Conservation (phyloP, 2,329 filamentous ascomycete species). For the Chaetomium globosum region DNA sequence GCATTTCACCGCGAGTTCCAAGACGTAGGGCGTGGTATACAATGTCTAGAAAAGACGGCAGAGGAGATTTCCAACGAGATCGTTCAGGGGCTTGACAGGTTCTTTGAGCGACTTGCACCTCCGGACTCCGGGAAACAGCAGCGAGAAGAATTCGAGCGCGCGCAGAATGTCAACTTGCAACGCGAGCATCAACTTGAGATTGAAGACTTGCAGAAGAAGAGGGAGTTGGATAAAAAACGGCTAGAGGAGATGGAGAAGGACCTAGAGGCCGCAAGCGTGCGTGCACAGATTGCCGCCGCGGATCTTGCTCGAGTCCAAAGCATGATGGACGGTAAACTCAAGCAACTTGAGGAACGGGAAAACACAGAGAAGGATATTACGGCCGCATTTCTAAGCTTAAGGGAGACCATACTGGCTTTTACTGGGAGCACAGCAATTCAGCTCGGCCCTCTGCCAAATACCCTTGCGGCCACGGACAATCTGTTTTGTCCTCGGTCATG, state of each 20-base stretch:
- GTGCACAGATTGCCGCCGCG: neutral
- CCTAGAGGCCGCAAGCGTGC: neutral
- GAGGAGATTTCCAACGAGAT: neutral
- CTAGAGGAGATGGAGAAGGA: constrained; percentile 6
- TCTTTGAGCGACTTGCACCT: neutral
- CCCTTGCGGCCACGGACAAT: neutral
- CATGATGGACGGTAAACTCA: neutral
- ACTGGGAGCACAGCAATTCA: constrained; percentile 14
- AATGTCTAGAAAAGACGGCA: neutral
- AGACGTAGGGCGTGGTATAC: neutral
- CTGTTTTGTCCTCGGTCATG: constrained; percentile 14
- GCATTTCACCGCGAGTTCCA: constrained; percentile 5
- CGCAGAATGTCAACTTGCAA: neutral
- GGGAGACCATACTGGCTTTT: constrained; percentile 16
- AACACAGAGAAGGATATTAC: neutral
- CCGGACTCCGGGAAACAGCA: neutral
- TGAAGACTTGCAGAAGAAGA: neutral
- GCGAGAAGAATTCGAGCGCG: neutral
- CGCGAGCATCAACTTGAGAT: constrained; percentile 1
- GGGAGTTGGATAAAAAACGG: neutral
- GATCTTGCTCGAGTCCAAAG: neutral
- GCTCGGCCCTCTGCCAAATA: neutral
- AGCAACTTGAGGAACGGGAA: neutral
- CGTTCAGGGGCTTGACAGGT: neutral
- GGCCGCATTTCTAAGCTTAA: neutral